phyloP scores from a whole-genome alignment of 331 rosid species.

The Rosa hybrid region DNA sequence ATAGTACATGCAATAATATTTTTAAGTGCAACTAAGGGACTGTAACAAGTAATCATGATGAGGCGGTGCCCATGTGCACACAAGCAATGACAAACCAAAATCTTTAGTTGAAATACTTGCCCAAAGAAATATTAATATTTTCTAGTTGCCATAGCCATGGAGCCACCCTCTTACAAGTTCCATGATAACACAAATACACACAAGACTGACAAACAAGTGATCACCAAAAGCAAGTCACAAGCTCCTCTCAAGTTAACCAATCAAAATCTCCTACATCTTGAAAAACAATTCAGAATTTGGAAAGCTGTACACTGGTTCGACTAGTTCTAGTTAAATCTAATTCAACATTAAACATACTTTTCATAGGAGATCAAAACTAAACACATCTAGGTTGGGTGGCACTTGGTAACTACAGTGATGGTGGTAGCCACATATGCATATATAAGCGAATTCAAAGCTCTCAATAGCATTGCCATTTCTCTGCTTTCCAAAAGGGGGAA shows the following conservation, averaged over 20 bases:
- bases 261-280: background rate
- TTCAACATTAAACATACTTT: background rate
- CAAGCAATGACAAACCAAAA: background rate
- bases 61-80: background rate
- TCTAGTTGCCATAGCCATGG: background rate
- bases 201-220: background rate
- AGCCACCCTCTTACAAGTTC: background rate
- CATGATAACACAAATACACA: constrained; percentile 3
- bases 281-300: background rate
- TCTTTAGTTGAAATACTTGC: background rate
- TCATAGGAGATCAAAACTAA: background rate
- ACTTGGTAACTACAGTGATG: background rate
- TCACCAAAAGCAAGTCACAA: background rate
- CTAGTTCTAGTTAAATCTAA: background rate
- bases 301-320: background rate
- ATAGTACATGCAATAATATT: background rate
- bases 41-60: background rate
- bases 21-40: background rate
- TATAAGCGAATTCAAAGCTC: background rate
- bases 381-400: background rate
- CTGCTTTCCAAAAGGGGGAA: background rate
- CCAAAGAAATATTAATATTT: background rate
- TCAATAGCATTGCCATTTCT: background rate
- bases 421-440: background rate
- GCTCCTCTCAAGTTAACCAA: background rate